Base-by-base conservation (phyloP, 2,329 filamentous ascomycete genomes). In the Polytolypa hystricis region DNA sequence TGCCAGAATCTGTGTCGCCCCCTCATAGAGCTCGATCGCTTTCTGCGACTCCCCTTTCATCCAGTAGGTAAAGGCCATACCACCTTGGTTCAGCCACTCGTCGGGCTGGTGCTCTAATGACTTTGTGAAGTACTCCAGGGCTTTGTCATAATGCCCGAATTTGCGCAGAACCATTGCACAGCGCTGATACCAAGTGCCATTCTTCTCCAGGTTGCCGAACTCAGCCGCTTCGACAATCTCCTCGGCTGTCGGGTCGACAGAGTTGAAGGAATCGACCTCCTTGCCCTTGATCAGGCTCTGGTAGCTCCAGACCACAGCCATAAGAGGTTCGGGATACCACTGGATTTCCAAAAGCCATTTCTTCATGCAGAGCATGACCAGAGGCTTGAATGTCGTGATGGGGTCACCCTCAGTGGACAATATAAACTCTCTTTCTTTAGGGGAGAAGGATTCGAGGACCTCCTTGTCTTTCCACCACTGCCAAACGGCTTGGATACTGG, bases 111-210 rank as follows among this genome's bases (percentile, higher is more conserved):
- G 33, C n/a, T 39, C 35, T 4, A 45, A 31, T 14, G 41, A 35
- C 33, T 42, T 46, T 19, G 28, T 18, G 26, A 44, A 47, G 15
- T 43, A 35, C 15, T 15, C 28, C n/a, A 38, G 19, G 4, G 45
- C 38, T 21, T 47, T 30, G 14, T 44, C 39, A 25, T 34, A 35
- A 11, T 39, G 27, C 3, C 28, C 23, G 12, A 19, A n/a, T 14
- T 45, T 43, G 23, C 43, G 43, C 11, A 45, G 32, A 19, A 35
- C 28, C 16, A 45, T 37, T 16, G 38, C 45, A 30, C 45, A 10
- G 9, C 45, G 31, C 18, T 41, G 32, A 30, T 44, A 30, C 43
- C 41, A 47, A n/a, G 30, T n/a, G 10, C 43, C 41, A 20, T 29
- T 42, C 29, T 47, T 35, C 19, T 45, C 43, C n/a, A 46, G 25